Base-by-base conservation (phyloP, 192 early-diverging fungal genomes). In the Rhizophagus clarus region DNA sequence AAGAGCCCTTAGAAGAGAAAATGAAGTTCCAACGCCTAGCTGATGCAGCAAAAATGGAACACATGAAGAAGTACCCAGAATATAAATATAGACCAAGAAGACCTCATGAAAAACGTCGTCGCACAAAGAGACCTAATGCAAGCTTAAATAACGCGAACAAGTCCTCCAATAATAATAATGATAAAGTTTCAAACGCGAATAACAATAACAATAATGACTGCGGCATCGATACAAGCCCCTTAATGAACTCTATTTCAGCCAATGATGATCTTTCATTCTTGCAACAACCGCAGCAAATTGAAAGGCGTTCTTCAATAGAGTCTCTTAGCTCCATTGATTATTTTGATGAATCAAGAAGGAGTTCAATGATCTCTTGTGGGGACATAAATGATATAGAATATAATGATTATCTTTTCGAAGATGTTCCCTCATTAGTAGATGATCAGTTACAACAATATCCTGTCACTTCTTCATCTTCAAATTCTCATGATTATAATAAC, bases 1-100 rank as follows among this genome's bases (percentile, higher is more conserved):
- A 78, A 4, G 83, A 79, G 34, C 29, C 81, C 4, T 32, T 42
- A 11, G 80, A 86, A 64, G 77, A 79, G 12, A 69, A 64, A 29
- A 22, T 77, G 31, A 29, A 73, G 10, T 86, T 82, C 32, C 72
- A 76, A 56, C 37, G 28, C 1, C 49, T 82, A 9, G 83, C 83
- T 4, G 78, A 81, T 32, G 74, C 32, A 17, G 80, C 72, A 20
- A 81, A 84, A 47, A 2, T 73, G 61, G 74, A 84, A 22, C 83
- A 84, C 37, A 72, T 62, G 31, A 6, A 81, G 37, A 77, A 71
- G 31, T 80, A 83, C 60, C 85, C 85, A 1, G 70, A 80, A 24
- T 86, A 81, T 31, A 79, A 79, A 79, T 79, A 79, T 71, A 67
- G 77, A 61, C 77, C 77, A 32, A 20, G 77, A 61, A 31, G 77